Evolutionary conservation across 148 eudicot genomes (phyloP), one percentile per base, ranked within the genome.

Genomic region (Agrostemma githago): DNA sequence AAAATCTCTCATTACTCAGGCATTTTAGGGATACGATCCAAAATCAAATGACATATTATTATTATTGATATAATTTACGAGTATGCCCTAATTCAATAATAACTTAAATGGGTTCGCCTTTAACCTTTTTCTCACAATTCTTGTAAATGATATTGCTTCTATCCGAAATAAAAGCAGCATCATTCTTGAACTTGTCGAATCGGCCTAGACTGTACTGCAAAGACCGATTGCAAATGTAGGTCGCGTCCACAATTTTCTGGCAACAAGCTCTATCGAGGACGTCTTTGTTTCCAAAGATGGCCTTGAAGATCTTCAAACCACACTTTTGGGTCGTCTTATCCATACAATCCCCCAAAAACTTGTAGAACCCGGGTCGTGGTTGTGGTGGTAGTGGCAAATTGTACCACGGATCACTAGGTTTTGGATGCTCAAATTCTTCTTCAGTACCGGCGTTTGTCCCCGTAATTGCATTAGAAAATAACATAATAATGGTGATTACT

Each of bases 301-400:
- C 73, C 8, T 68, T 11, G 59, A 42, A 60, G n/a, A 79, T 11
- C n/a, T 48, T 51, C 5, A 44, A 5, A 2, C 74, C 62, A 48
- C 77, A 79, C 6, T 56, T 5, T 60, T 39, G 21, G 2, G 81
- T 74, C 19, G 63, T 79, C 39, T 46, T 17, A 41, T 79, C 68
- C 15, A 79, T 79, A 20, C 81, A 74, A 26, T 68, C 77, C 9
- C 81, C 81, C 40, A 79, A 38, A 51, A 73, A 67, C 17, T 44
- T 68, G 57, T 60, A 74, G 53, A 43, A 73, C 6, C 70, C 74
- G 3, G 63, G 70, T 19, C 74, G 51, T 61, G 81, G 73, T 41
- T 79, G 74, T 15, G 54, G 69, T 44, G 81, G 81, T 14, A 79
- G 14, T 5, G 57, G 44, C 26, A 34, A 21, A 8, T 59, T 60